phyloP scores from a whole-genome alignment of 23 red algal species.

The Gracilaria vermiculophylla region DNA sequence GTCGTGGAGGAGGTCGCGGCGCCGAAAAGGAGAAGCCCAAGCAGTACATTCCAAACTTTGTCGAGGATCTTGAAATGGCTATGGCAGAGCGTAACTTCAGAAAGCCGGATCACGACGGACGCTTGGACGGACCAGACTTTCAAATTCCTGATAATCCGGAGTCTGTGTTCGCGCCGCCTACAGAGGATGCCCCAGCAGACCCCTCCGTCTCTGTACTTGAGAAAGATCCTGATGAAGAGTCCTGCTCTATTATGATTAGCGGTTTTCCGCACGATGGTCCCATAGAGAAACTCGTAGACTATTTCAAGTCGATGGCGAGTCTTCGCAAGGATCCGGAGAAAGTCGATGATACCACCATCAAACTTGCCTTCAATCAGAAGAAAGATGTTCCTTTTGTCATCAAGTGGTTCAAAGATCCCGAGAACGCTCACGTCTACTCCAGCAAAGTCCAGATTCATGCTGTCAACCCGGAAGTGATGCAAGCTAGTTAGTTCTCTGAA shows the following conservation, averaged over 20 bases:
- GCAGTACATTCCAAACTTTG: conserved; percentile 50
- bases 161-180: conserved; percentile 10
- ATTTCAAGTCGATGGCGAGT: conserved; percentile 37
- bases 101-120: conserved; percentile 27
- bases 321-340: conserved; percentile 45
- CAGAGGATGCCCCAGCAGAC: not conserved
- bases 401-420: conserved; percentile 55
- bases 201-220: not conserved
- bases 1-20: conserved; percentile 6
- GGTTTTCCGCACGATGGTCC: conserved; percentile 27
- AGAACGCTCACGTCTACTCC: conserved; percentile 20
- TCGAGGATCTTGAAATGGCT: not conserved
- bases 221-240: conserved; percentile 42
- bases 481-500: conserved; percentile 10
- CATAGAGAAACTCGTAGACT: conserved; percentile 32
- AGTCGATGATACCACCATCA: conserved; percentile 6
- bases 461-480: conserved; percentile 20
- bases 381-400: conserved; percentile 45
- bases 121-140: conserved; percentile 44
- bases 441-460: not conserved
- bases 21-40: conserved; percentile 38
- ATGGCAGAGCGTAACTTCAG: conserved; percentile 42
- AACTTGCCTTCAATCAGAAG: conserved; percentile 45
- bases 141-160: not conserved
- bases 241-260: conserved; percentile 36